A percentile compares a stretch with the other conserved stretches of the same genome.
phyloP scores from a whole-genome alignment of 2,329 filamentous ascomycete genomes.

The Verticillium longisporum region DNA sequence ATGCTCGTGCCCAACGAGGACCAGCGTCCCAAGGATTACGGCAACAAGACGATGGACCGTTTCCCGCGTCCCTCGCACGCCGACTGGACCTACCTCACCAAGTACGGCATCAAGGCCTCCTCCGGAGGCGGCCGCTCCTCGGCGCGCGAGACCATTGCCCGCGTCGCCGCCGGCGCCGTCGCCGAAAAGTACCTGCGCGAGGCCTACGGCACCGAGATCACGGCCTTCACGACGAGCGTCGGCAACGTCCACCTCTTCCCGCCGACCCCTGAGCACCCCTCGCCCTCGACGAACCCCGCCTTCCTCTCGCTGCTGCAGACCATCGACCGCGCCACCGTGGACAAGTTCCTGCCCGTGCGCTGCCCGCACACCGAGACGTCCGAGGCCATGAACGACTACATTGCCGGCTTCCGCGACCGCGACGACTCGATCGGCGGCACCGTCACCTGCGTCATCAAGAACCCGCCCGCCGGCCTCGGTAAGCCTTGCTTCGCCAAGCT shows the following conservation, averaged over 20 bases:
- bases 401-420: slow-evolving; percentile 70
- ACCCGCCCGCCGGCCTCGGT: slow-evolving; percentile 76
- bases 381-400: slow-evolving; percentile 68
- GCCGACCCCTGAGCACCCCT: slow-evolving; percentile 60
- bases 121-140: slow-evolving; percentile 78
- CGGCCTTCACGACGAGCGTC: slow-evolving; percentile 82
- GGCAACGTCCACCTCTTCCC: slow-evolving; percentile 74
- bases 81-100: slow-evolving; percentile 95
- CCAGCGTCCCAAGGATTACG: slow-evolving; percentile 88
- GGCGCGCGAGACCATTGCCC: slow-evolving; percentile 90
- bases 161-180: slow-evolving; percentile 86
- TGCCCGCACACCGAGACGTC: slow-evolving; percentile 66
- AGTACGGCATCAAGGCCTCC: slow-evolving; percentile 90
- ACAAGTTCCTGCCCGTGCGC: slow-evolving; percentile 77
- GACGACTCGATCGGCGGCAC: slow-evolving; percentile 91
- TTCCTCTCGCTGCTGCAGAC: slow-evolving; percentile 69
- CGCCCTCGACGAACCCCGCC: slow-evolving; percentile 65
- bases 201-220: slow-evolving; percentile 81
- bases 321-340: slow-evolving; percentile 70
- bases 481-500: slow-evolving; percentile 96
- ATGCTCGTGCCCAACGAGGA: slow-evolving; percentile 88
- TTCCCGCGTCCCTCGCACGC: slow-evolving; percentile 91
- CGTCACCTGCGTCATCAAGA: slow-evolving; percentile 87
- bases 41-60: slow-evolving; percentile 78
- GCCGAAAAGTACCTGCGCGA: slow-evolving; percentile 85